Percentiles rank a stretch among this genome's conserved stretches.
Conservation (phyloP, 495 filamentous ascomycete genomes). For the Talaromyces proteolyticus region DNA sequence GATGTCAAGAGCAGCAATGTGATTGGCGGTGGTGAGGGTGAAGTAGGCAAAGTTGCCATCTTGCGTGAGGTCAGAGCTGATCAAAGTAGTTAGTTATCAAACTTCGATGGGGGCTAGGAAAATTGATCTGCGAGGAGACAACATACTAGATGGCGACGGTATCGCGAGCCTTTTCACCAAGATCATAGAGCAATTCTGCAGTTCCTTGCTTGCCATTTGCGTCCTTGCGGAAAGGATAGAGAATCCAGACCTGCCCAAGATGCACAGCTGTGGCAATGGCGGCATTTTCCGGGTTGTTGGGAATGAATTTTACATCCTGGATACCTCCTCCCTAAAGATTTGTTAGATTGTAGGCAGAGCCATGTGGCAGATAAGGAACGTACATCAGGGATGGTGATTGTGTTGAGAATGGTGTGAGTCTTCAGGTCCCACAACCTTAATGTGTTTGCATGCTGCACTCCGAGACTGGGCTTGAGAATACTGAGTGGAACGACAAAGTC, state of each 20-base stretch:
- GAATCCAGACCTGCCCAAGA: conserved; percentile 58
- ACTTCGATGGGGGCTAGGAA: too few species aligned
- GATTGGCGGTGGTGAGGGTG: conserved; percentile 56
- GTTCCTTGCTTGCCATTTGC: conserved; percentile 48
- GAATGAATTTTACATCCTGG: conserved; percentile 63
- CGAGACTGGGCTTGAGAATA: conserved; percentile 52
- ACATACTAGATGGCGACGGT: conserved; percentile 51
- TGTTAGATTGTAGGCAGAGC: background rate
- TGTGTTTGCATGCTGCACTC: conserved; percentile 47
- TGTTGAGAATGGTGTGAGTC: conserved; percentile 47
- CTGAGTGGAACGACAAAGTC: conserved; percentile 57
- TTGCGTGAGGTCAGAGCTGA: conserved; percentile 49
- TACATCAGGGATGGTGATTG: conserved; percentile 56
- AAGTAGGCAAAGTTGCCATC: conserved; percentile 56
- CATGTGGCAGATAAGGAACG: conserved; percentile 10
- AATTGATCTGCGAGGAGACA: background rate
- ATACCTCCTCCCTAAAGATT: conserved; percentile 46
- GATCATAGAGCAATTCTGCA: conserved; percentile 51
- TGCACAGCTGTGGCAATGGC: conserved; percentile 58
- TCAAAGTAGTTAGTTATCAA: background rate
- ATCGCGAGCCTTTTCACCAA: conserved; percentile 50
- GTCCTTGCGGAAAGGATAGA: conserved; percentile 54
- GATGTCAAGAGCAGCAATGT: conserved; percentile 60
- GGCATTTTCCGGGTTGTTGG: conserved; percentile 51
- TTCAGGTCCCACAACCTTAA: conserved; percentile 54